phyloP scores from a whole-genome alignment of 169 alveolate species.

The Besnoitia besnoiti region DNA sequence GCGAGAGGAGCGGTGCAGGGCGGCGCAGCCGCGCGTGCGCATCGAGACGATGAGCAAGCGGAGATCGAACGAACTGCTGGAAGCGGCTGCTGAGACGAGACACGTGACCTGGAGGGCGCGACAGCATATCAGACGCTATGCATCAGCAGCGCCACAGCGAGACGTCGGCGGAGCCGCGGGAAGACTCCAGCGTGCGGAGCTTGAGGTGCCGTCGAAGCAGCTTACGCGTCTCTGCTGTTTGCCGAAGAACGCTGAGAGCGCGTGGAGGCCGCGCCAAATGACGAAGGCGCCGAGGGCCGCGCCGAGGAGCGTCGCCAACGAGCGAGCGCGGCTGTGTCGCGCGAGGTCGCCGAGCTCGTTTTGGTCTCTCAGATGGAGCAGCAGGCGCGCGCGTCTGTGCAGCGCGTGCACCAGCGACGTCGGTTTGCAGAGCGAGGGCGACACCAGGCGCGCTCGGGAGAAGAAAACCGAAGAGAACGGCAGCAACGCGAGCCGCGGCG shows the following conservation, averaged over 20 bases:
- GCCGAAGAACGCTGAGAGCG: slow-evolving; percentile 8
- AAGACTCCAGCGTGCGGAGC: no score
- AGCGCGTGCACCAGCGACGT: slow-evolving; percentile 13
- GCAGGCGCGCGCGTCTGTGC: slow-evolving; percentile 18
- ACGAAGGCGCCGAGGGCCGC: slow-evolving; percentile 3
- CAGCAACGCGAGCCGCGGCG: background rate
- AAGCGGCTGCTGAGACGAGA: no score
- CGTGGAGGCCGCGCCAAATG: background rate
- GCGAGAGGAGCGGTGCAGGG: no score
- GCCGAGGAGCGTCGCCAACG: background rate
- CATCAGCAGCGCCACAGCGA: no score
- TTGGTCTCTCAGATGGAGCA: background rate
- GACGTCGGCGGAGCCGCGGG: no score
- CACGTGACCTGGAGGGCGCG: no score
- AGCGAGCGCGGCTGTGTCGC: background rate
- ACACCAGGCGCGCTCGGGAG: background rate
- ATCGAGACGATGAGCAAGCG: no score
- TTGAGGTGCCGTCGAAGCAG: no score
- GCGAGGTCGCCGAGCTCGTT: background rate
- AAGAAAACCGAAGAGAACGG: background rate
- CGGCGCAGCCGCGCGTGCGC: no score
- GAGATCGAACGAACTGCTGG: no score
- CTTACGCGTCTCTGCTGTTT: background rate
- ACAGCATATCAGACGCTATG: no score
- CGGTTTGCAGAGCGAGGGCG: background rate